Percentiles rank a stretch among this genome's conserved stretches.
phyloP scores from a whole-genome alignment of 306 rosid species.

The Clitoria ternatea region DNA sequence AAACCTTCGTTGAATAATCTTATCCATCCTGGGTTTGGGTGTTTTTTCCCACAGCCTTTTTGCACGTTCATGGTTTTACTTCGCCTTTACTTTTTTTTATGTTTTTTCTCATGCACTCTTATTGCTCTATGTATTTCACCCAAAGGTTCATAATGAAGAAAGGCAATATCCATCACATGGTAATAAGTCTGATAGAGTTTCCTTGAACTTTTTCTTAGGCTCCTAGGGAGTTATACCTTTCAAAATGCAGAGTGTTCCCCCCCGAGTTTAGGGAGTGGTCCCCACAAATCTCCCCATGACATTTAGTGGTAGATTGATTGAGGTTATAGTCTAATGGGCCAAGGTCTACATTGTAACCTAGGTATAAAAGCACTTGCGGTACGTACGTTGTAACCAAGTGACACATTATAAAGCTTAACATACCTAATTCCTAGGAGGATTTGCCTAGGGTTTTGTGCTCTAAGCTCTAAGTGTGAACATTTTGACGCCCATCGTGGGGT shows the following conservation, averaged over 20 bases:
- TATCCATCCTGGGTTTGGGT: slow-evolving; percentile 64
- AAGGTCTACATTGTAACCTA: no score
- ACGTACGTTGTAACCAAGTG: no score
- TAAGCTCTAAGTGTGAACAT: no score
- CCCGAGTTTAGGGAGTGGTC: no score
- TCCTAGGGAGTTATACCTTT: slow-evolving; percentile 91
- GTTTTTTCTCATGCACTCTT: slow-evolving; percentile 67
- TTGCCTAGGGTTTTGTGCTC: no score
- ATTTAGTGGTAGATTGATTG: no score
- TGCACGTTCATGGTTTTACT: slow-evolving; percentile 74
- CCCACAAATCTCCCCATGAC: no score
- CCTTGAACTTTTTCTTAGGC: slow-evolving; percentile 93
- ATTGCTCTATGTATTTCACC: slow-evolving; percentile 64
- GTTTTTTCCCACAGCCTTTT: slow-evolving; percentile 42
- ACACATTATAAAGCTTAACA: no score
- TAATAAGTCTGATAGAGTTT: slow-evolving; percentile 87
- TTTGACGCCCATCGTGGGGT: no score
- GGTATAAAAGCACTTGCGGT: no score
- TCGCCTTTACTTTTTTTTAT: slow-evolving; percentile 81
- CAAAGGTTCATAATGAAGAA: slow-evolving; percentile 81
- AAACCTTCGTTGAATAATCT: slow-evolving; percentile 73
- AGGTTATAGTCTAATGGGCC: no score
- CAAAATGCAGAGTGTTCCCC: slow-evolving; percentile 78
- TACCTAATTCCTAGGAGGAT: no score
- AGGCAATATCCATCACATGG: slow-evolving; percentile 86